A percentile compares a stretch with the other conserved stretches of the same genome.
Conservation (phyloP, 768 basidiomycete species). For the Wakefieldia striispora region DNA sequence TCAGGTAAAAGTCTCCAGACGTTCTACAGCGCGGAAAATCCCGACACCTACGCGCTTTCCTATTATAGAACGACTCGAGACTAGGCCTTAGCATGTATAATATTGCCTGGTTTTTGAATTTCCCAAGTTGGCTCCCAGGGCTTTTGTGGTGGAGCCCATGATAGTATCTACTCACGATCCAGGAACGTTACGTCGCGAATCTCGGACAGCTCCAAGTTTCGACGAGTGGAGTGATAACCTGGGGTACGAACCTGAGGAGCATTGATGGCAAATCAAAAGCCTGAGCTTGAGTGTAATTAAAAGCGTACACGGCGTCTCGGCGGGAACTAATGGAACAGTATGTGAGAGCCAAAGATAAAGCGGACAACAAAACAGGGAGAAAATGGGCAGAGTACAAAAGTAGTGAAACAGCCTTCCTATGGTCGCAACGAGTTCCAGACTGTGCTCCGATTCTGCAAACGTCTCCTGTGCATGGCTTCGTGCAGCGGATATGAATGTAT, state of each 20-base stretch:
- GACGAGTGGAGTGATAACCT: slow-evolving; percentile 8
- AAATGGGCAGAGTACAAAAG: slow-evolving; percentile 24
- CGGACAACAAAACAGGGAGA: slow-evolving; percentile 13
- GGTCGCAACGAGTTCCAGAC: slow-evolving; percentile 18
- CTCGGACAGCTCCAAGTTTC: not conserved
- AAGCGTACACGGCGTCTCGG: slow-evolving; percentile 23
- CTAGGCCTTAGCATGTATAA: too few species aligned
- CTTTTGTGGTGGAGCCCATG: not conserved
- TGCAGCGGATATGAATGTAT: slow-evolving; percentile 4
- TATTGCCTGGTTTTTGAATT: not conserved
- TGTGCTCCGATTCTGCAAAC: slow-evolving; percentile 13
- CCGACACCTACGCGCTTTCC: too few species aligned
- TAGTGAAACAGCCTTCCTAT: slow-evolving; percentile 18
- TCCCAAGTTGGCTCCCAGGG: not conserved
- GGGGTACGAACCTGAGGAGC: slow-evolving; percentile 1
- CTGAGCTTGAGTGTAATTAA: slow-evolving; percentile 23
- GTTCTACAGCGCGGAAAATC: too few species aligned
- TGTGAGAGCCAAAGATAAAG: slow-evolving; percentile 18
- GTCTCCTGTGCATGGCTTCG: slow-evolving; percentile 9
- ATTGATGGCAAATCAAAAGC: slow-evolving; percentile 11
- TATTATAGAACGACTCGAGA: too few species aligned
- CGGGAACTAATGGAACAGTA: slow-evolving; percentile 23
- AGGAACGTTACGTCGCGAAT: slow-evolving; percentile 6
- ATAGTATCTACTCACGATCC: slow-evolving; percentile 7
- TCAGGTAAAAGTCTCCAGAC: too few species aligned